These are phyloP conservation scores for Crithidia bombi DNA, from an alignment of 208 protist genomes.

Conservation along the genomic window DNA sequence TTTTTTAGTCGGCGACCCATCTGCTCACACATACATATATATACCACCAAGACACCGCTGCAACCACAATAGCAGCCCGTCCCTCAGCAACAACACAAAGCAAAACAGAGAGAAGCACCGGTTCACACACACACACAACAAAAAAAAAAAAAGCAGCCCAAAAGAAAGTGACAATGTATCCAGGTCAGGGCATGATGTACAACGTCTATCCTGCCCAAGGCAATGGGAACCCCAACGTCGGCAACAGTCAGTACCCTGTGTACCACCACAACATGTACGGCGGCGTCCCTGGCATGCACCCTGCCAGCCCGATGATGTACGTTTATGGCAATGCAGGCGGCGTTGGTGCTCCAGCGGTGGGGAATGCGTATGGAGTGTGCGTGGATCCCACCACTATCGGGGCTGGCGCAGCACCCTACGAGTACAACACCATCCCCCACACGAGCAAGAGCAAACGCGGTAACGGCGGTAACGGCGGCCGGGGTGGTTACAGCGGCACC, in stretches of 20 bases:
- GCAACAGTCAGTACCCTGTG: slow-evolving; percentile 2
- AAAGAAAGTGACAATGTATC: slow-evolving; percentile 22
- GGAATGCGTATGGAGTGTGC: slow-evolving; percentile 6
- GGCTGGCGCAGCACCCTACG: slow-evolving; percentile 19
- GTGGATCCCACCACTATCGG: slow-evolving; percentile 17
- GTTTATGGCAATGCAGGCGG: slow-evolving; percentile 4
- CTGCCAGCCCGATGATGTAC: slow-evolving; percentile 14
- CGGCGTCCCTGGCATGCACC: not conserved
- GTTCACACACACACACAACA: not conserved
- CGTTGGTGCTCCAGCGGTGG: not conserved
- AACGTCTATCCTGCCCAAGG: slow-evolving; percentile 16
- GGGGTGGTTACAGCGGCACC: slow-evolving; percentile 1
- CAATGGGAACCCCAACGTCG: slow-evolving; percentile 2
- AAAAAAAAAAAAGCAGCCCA: not conserved
- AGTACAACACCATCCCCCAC: slow-evolving; percentile 15
- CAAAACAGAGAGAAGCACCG: not conserved
- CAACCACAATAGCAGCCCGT: too few relatives aligned
- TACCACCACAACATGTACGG: slow-evolving; percentile 22
- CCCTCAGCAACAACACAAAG: not conserved
- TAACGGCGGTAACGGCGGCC: slow-evolving; percentile 1
- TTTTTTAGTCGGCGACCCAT: too few relatives aligned
- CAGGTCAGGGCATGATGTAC: slow-evolving; percentile 22
- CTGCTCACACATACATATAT: too few relatives aligned
- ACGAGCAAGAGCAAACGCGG: not conserved
- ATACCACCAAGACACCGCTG: too few relatives aligned